These are phyloP conservation scores for Myxozyma monticola DNA, from an alignment of 805 yeast genomes.

Conservation along the genomic window DNA sequence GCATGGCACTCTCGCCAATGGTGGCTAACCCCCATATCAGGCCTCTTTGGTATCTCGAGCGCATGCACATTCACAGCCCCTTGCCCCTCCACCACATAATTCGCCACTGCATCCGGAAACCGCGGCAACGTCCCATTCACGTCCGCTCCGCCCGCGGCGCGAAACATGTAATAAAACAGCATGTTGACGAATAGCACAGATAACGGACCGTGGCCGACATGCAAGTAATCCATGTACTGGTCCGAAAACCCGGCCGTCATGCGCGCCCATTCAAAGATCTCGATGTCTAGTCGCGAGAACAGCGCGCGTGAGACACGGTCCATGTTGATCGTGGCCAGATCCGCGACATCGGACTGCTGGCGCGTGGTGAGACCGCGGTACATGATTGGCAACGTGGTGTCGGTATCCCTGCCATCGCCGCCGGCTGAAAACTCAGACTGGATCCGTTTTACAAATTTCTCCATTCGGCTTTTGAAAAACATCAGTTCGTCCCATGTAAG, in stretches of 20 bases:
- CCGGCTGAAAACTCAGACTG: constrained; percentile 16
- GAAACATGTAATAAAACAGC: constrained; percentile 21
- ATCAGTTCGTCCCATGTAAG: constrained; percentile 26
- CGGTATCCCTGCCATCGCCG: too few species aligned
- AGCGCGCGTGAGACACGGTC: constrained; percentile 23
- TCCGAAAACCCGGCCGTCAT: constrained; percentile 17
- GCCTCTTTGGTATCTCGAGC: constrained; percentile 1
- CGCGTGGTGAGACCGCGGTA: constrained; percentile 26
- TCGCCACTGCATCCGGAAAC: constrained; percentile 13
- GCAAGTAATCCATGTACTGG: constrained; percentile 20
- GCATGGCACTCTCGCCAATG: constrained; percentile 24
- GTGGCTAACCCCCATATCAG: constrained; percentile 3
- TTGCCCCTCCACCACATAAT: constrained; percentile 12
- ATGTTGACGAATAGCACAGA: constrained; percentile 15
- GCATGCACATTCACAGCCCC: constrained; percentile 7
- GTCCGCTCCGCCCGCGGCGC: constrained; percentile 26
- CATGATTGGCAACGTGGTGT: constrained; percentile 19
- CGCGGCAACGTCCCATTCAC: constrained; percentile 8
- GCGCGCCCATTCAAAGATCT: constrained; percentile 27
- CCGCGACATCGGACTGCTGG: constrained; percentile 11
- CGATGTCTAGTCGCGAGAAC: constrained; percentile 13
- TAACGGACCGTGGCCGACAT: constrained; percentile 17
- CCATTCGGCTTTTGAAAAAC: constrained; percentile 22
- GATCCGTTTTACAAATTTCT: constrained; percentile 13
- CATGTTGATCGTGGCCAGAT: constrained; percentile 17